Base-by-base conservation (phyloP, 495 filamentous ascomycete species). In the Darksidea phi region DNA sequence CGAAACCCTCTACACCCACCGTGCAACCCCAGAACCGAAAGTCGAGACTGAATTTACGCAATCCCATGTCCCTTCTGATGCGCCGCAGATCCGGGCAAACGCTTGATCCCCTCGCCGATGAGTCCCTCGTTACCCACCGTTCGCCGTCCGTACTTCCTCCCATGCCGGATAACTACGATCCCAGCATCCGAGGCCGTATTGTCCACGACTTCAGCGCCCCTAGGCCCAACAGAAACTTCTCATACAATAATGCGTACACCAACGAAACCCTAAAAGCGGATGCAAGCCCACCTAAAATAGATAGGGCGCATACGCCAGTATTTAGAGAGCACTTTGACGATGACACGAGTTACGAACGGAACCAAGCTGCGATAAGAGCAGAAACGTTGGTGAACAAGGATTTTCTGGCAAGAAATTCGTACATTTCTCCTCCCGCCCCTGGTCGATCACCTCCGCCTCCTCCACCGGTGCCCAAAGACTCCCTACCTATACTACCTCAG, bases 201-300 rank as follows among this genome's bases (percentile, higher is more conserved):
- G 83, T 97, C 7, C 91, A 97, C 73, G 91, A 97, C 71, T 97
- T 97, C 63, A 93, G 88, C 65, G 89, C 86, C 0, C 91, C 91
- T 10, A 78, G 90, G 36, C 80, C 82, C n/a, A 82, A 80, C 49
- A 77, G 82, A 46, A 77, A 80, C 57, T 59, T 82, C 25, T 81
- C 79, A 12, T 69, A 75, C 65, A 57, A 74, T 71, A 57, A 77
- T 59, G 48, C 65, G 56, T 71, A 71, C 34, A 49, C 41, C 20
- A 45, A 25, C 34, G 54, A 56, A 1, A 32, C 28, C 12, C 25
- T 38, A 11, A 51, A 21, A 18, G 20, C 42, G 1, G 46, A 26
- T 28, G 47, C 57, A 72, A 79, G 64, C 69, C 74, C 63, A 42
- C 59, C 11, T 76, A 66, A 66, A 41, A 38, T 62, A 28, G 57